phyloP scores from a whole-genome alignment of 164 flowering plant genomes.

The Vitis labrusca region DNA sequence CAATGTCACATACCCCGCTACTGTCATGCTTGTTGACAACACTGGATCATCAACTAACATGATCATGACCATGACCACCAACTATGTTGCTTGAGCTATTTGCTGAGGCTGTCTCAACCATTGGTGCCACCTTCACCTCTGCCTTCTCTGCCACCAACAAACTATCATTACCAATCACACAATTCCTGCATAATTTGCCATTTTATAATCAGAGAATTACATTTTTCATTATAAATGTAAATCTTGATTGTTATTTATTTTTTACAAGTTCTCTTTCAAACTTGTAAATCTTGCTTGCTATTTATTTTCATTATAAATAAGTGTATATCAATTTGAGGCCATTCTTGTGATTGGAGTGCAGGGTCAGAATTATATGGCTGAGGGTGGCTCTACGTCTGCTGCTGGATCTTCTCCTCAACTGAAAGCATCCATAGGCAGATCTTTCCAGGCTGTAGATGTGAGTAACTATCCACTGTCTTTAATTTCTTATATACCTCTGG shows the following conservation, averaged over 20 bases:
- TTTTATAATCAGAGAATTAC: too few relatives aligned
- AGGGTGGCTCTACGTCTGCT: constrained; percentile 26
- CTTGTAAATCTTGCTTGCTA: not conserved
- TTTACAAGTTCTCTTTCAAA: not conserved
- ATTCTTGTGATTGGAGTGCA: constrained; percentile 1
- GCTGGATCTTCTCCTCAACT: constrained; percentile 21
- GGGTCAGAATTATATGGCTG: constrained; percentile 14
- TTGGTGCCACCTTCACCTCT: too few relatives aligned
- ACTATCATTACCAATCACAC: too few relatives aligned
- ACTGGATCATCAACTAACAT: too few relatives aligned
- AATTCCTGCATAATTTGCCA: too few relatives aligned
- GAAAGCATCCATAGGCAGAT: constrained; percentile 24
- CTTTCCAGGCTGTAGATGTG: constrained; percentile 28
- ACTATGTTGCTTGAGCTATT: too few relatives aligned
- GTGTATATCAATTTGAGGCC: not conserved
- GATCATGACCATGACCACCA: too few relatives aligned
- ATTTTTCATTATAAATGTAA: too few relatives aligned
- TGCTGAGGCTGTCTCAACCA: too few relatives aligned
- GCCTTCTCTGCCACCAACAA: too few relatives aligned
- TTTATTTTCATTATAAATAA: not conserved
- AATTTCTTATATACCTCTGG: not conserved
- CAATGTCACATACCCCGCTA: too few relatives aligned
- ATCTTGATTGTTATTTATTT: not conserved
- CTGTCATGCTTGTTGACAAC: too few relatives aligned
- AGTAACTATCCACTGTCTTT: constrained; percentile 3